Evolutionary conservation across 345 rosid species (phyloP).

Genomic region (Gossypium raimondii): DNA sequence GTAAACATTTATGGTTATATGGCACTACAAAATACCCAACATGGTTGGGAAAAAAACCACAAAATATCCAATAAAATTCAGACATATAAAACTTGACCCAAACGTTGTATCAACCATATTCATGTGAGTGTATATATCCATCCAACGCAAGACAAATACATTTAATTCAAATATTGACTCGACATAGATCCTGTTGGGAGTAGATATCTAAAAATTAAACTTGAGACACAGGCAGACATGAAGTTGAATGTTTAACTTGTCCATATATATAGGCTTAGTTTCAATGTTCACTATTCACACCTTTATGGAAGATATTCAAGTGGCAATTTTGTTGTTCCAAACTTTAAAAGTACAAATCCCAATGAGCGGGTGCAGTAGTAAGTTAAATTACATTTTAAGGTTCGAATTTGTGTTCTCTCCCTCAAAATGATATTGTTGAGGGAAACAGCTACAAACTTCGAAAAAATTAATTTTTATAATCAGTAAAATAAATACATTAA

Average conservation of each 20-base stretch:
- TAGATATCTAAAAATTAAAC: not conserved
- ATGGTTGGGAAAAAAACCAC: not conserved
- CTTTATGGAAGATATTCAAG: not conserved
- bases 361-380: no score
- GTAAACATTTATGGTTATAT: not conserved
- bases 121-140: not conserved
- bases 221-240: not conserved
- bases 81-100: not conserved
- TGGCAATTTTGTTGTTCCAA: not conserved
- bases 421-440: no score
- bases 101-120: not conserved
- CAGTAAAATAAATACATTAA: no score
- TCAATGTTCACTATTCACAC: not conserved
- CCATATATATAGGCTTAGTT: not conserved
- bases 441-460: accelerated
- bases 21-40: not conserved
- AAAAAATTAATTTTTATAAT: no score
- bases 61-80: not conserved
- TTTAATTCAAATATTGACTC: not conserved
- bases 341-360: not conserved
- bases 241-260: not conserved
- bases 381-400: no score
- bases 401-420: accelerated
- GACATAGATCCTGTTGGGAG: slow-evolving; percentile 1
- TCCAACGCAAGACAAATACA: slow-evolving; percentile 4